These are phyloP conservation scores for Brettanomyces sp. DNA, from an alignment of 805 yeast species.

Conservation along the genomic window DNA sequence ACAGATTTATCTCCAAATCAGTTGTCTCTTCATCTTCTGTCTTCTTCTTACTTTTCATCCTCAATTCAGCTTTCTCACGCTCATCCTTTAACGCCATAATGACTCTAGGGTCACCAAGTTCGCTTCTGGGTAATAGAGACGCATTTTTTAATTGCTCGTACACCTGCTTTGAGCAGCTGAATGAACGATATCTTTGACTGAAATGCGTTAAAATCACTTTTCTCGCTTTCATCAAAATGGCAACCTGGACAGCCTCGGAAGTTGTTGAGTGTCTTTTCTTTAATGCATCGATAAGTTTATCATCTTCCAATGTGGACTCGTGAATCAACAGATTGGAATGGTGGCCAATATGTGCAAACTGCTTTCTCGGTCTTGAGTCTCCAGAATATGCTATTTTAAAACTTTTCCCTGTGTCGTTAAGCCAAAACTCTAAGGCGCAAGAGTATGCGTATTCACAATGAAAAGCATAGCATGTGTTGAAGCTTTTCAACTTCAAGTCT, in stretches of 20 bases:
- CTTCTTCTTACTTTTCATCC: too few relatives aligned
- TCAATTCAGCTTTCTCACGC: conserved; percentile 3
- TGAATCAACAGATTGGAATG: conserved; percentile 73
- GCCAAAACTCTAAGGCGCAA: conserved; percentile 40
- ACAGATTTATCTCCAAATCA: neutral
- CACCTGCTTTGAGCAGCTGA: conserved; percentile 22
- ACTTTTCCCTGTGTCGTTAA: conserved; percentile 9
- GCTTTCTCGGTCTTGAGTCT: conserved; percentile 77
- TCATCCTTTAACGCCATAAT: conserved; percentile 1
- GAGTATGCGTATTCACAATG: conserved; percentile 85
- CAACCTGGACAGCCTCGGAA: conserved; percentile 71
- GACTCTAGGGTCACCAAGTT: neutral
- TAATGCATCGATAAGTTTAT: conserved; percentile 64
- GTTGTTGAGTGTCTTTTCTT: conserved; percentile 82
- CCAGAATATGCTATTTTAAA: conserved; percentile 87
- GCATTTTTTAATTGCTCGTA: conserved; percentile 16
- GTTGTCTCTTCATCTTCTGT: neutral
- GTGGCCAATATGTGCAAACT: conserved; percentile 53
- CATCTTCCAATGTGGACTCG: conserved; percentile 88
- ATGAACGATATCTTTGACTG: conserved; percentile 74
- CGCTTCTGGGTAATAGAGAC: neutral
- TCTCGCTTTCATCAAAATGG: conserved; percentile 61
- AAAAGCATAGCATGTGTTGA: conserved; percentile 62
- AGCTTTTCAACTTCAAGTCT: conserved; percentile 25
- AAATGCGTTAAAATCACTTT: conserved; percentile 81